Evolutionary conservation across 768 basidiomycete species (phyloP).

Genomic region (Arthromyces matolae): DNA sequence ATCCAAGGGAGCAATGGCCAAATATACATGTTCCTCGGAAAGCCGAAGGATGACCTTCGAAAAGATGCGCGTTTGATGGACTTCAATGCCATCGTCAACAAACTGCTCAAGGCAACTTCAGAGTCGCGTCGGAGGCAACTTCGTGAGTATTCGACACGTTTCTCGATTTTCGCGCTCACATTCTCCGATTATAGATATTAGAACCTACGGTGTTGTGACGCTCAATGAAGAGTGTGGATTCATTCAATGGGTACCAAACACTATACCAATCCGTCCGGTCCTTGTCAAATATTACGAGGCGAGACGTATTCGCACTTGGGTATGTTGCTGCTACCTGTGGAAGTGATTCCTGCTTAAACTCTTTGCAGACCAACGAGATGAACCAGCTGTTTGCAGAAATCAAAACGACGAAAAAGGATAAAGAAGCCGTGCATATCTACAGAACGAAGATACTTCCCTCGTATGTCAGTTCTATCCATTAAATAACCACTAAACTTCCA

Average conservation of each 20-base stretch:
- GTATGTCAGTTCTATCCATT: conserved; percentile 33
- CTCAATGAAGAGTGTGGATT: conserved; percentile 97
- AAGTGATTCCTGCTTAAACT: background rate
- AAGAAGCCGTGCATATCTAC: conserved; percentile 51
- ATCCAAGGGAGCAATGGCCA: conserved; percentile 81
- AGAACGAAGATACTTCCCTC: conserved; percentile 47
- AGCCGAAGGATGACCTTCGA: conserved; percentile 94
- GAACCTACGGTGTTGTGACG: conserved; percentile 98
- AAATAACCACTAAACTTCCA: background rate
- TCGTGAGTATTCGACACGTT: conserved; percentile 47
- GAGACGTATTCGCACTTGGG: conserved; percentile 38
- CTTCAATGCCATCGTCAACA: conserved; percentile 96
- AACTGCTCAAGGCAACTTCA: conserved; percentile 87
- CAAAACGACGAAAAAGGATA: conserved; percentile 46
- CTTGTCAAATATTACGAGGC: conserved; percentile 64
- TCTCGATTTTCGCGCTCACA: background rate
- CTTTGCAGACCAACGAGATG: conserved; percentile 42
- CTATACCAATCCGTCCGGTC: conserved; percentile 75
- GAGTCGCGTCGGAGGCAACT: conserved; percentile 89
- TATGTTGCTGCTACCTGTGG: conserved; percentile 17
- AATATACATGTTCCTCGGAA: conserved; percentile 87
- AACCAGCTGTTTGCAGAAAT: conserved; percentile 43
- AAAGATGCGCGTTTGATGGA: conserved; percentile 99
- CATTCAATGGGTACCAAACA: conserved; percentile 98
- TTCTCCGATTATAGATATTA: conserved; percentile 63